phyloP scores from a whole-genome alignment of 352 stramenopile species.

The Aphanomyces cochlioides region DNA sequence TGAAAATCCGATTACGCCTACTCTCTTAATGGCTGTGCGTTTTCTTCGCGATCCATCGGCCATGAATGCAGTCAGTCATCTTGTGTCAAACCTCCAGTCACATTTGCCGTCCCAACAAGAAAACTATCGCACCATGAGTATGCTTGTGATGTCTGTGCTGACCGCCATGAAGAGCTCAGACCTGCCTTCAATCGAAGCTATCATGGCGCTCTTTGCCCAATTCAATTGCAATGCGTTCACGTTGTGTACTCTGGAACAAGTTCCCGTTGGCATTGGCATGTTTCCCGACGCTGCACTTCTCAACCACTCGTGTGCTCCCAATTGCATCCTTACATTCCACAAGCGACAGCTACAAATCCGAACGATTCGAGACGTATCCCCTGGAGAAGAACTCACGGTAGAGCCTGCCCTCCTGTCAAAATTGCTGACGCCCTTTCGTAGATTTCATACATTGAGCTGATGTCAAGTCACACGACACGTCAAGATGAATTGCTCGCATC shows the following conservation, averaged over 20 bases:
- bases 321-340: constrained; percentile 67
- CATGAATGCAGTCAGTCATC: background rate
- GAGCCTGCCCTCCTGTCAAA: background rate
- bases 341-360: constrained; percentile 47
- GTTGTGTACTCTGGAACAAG: constrained; percentile 46
- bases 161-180: constrained; percentile 44
- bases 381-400: constrained; percentile 58
- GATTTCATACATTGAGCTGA: constrained; percentile 68
- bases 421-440: constrained; percentile 9
- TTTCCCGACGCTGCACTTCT: constrained; percentile 60
- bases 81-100: constrained; percentile 35
- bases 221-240: constrained; percentile 83
- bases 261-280: constrained; percentile 56
- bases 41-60: constrained; percentile 49
- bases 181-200: constrained; percentile 31
- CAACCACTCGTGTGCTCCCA: constrained; percentile 72
- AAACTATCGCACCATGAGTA: constrained; percentile 56
- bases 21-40: constrained; percentile 52
- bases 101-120: constrained; percentile 39
- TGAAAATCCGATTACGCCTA: constrained; percentile 34
- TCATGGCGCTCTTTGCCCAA: constrained; percentile 57
- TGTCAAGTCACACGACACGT: constrained; percentile 45
- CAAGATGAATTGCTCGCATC: constrained; percentile 42
- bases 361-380: constrained; percentile 40
- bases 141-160: constrained; percentile 55